These are phyloP conservation scores for Aspergillaceae sp. DNA, from an alignment of 2,329 filamentous ascomycete species.

Conservation along the genomic window DNA sequence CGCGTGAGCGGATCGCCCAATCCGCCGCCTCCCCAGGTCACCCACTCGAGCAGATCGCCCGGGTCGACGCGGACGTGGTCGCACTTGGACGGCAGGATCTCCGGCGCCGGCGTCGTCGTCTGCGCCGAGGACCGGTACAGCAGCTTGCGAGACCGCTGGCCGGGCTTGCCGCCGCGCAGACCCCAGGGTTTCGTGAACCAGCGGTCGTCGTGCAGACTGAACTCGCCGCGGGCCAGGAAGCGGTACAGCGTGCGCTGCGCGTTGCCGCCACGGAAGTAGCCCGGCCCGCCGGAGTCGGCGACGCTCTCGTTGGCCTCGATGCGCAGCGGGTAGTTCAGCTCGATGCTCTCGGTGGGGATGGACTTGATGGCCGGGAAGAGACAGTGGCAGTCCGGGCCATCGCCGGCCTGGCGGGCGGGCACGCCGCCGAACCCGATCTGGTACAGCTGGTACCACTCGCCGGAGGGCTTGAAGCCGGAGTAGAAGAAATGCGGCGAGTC, in stretches of 20 bases:
- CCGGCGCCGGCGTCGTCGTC: constrained; percentile 17
- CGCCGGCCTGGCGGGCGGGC: constrained; percentile 39
- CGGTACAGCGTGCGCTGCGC: constrained; percentile 42
- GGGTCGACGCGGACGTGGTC: constrained; percentile 40
- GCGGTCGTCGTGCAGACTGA: constrained; percentile 42
- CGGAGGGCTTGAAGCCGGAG: constrained; percentile 41
- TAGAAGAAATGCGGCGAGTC: constrained; percentile 46
- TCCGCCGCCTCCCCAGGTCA: constrained; percentile 43
- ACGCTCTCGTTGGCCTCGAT: constrained; percentile 43
- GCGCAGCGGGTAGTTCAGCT: constrained; percentile 41
- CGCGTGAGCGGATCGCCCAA: constrained; percentile 41
- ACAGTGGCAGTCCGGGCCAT: constrained; percentile 44
- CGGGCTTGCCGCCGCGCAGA: constrained; percentile 40
- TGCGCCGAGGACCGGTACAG: constrained; percentile 28
- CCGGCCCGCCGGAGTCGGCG: constrained; percentile 41
- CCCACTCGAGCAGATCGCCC: constrained; percentile 43
- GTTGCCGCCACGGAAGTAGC: constrained; percentile 42
- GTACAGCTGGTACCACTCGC: constrained; percentile 44
- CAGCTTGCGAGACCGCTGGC: constrained; percentile 35
- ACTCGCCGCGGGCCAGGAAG: constrained; percentile 39
- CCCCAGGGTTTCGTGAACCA: constrained; percentile 46
- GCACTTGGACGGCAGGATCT: constrained; percentile 39
- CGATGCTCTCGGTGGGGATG: constrained; percentile 42
- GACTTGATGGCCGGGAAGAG: constrained; percentile 45
- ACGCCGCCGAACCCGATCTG: constrained; percentile 46